Conservation (phyloP, 2,329 filamentous ascomycete species). For the Penicillium sp. region DNA sequence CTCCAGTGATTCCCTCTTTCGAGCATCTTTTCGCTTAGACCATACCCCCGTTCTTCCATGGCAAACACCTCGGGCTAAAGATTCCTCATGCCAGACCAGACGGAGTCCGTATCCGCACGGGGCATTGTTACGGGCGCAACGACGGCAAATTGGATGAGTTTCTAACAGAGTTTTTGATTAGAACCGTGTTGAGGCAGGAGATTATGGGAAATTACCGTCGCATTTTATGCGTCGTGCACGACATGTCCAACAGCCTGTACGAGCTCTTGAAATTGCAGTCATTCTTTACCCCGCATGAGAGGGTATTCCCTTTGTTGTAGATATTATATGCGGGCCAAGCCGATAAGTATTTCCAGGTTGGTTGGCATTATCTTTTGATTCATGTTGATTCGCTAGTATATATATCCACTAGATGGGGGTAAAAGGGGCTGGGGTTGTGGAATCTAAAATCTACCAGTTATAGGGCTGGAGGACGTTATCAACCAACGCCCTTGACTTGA, state of each 20-base stretch:
- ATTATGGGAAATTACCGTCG: conserved; percentile 15
- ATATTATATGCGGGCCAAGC: background rate
- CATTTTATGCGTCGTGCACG: conserved; percentile 24
- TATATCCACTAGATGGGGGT: background rate
- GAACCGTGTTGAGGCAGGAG: background rate
- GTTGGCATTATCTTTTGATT: background rate
- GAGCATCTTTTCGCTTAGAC: conserved; percentile 18
- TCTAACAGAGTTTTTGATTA: conserved; percentile 6
- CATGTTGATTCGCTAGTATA: background rate
- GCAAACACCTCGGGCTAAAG: conserved; percentile 25
- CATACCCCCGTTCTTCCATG: conserved; percentile 28
- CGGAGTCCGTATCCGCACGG: conserved; percentile 23
- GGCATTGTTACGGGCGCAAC: conserved; percentile 17
- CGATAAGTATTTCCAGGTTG: background rate
- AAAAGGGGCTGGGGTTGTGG: no score
- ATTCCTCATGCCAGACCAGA: conserved; percentile 28
- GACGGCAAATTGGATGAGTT: conserved; percentile 20
- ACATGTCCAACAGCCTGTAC: conserved; percentile 25
- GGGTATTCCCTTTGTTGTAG: background rate
- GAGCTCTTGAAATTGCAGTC: conserved; percentile 17
- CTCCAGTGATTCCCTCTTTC: background rate
- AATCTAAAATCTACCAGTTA: no score
- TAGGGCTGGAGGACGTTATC: no score
- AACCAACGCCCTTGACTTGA: no score
- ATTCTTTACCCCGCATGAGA: conserved; percentile 4